These are phyloP conservation scores for Sphagnum contortum DNA, from an alignment of 225 moss, liverwort and hornwort species.

Conservation along the genomic window DNA sequence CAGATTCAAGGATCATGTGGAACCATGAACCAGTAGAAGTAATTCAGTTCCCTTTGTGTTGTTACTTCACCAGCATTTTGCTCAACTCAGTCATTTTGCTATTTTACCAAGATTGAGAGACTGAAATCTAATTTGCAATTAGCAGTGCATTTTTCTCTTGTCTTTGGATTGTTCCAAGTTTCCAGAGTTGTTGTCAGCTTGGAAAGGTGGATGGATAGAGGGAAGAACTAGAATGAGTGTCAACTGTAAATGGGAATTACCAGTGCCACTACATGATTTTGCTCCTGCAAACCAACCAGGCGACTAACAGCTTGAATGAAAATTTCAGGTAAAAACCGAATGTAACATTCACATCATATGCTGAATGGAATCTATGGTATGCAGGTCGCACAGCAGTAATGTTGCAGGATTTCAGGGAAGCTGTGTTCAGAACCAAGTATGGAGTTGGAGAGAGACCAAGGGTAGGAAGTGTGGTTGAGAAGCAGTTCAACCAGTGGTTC, in stretches of 20 bases:
- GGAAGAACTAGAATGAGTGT: too few species aligned
- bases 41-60: not conserved
- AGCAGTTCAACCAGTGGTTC: constrained; percentile 67
- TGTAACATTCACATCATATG: too few species aligned
- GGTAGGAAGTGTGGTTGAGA: constrained; percentile 48
- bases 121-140: not conserved
- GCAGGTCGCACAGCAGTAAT: constrained; percentile 52
- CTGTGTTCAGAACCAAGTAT: constrained; percentile 63
- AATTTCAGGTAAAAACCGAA: too few species aligned
- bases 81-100: not conserved
- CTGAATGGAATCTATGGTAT: not conserved
- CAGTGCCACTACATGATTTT: too few species aligned
- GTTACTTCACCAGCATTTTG: not conserved
- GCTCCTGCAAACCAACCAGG: too few species aligned
- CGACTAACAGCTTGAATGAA: too few species aligned
- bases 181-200: not conserved
- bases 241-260: too few species aligned
- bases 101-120: not conserved
- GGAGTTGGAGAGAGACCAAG: constrained; percentile 62
- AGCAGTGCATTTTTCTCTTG: not conserved
- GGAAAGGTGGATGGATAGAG: too few species aligned
- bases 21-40: not conserved
- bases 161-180: not conserved
- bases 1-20: too few species aligned
- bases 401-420: constrained; percentile 69